Conservation (phyloP, 1,139 yeast genomes). For the Saccharomyces uvarum region DNA sequence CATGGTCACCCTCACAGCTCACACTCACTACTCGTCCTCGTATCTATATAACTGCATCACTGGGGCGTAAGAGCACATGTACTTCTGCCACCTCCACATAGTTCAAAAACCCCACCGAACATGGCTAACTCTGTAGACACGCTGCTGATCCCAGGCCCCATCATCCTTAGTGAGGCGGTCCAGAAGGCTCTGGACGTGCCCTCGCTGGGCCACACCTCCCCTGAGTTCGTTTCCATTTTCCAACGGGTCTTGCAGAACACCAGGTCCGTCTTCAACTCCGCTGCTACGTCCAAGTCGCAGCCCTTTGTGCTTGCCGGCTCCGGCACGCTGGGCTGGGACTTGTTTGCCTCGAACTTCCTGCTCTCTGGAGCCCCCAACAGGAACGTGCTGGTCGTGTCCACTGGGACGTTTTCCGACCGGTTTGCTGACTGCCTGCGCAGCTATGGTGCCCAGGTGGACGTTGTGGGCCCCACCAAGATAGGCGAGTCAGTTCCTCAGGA, state of each 20-base stretch:
- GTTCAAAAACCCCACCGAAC: not conserved
- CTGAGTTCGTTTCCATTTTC: conserved; percentile 71
- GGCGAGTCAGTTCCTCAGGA: conserved; percentile 61
- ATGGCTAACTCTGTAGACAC: conserved; percentile 15
- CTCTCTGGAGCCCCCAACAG: conserved; percentile 26
- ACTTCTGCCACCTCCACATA: not conserved
- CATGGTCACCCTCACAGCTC: not conserved
- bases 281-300: conserved; percentile 46
- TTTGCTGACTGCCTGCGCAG: conserved; percentile 72
- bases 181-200: conserved; percentile 78
- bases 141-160: conserved; percentile 88
- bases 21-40: not conserved
- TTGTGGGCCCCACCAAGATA: conserved; percentile 48
- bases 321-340: conserved; percentile 94
- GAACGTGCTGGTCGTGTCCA: conserved; percentile 68
- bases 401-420: conserved; percentile 88
- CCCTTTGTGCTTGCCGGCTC: conserved; percentile 81
- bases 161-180: conserved; percentile 78
- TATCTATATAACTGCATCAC: not conserved
- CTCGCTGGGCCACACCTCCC: conserved; percentile 85
- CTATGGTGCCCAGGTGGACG: conserved; percentile 64
- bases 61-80: not conserved
- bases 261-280: conserved; percentile 60
- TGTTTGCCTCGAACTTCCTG: conserved; percentile 71
- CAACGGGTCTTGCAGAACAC: conserved; percentile 59